Conservation (phyloP, 352 stramenopile species). For the Globisporangium cystogenes region DNA sequence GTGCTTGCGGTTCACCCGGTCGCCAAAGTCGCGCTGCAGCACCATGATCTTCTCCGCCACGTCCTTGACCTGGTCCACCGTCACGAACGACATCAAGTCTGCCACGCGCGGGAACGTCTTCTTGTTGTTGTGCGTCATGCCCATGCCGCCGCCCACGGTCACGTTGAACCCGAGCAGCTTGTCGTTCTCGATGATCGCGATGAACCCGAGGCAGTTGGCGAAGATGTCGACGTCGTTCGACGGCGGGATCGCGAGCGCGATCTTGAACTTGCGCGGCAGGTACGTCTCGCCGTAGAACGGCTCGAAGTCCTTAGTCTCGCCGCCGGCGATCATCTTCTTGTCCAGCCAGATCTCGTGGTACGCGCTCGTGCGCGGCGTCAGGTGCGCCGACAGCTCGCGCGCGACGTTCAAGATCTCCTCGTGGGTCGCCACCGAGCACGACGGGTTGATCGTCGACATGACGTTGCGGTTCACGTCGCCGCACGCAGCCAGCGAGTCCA, state of each 20-base stretch:
- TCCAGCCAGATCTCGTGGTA: constrained; percentile 98
- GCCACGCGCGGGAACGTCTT: constrained; percentile 96
- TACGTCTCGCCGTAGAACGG: constrained; percentile 97
- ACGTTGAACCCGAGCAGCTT: constrained; percentile 94
- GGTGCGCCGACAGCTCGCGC: constrained; percentile 91
- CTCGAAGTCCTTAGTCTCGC: constrained; percentile 94
- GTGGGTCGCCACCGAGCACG: constrained; percentile 86
- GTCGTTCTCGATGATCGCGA: constrained; percentile 89
- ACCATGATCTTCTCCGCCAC: constrained; percentile 93
- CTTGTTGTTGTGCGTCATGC: constrained; percentile 97
- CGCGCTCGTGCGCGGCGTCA: constrained; percentile 91
- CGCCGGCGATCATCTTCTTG: constrained; percentile 94
- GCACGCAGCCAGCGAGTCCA: constrained; percentile 95
- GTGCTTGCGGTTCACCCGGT: constrained; percentile 96
- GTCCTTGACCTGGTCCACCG: constrained; percentile 86
- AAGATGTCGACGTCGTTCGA: constrained; percentile 98
- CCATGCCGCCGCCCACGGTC: constrained; percentile 95
- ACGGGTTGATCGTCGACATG: constrained; percentile 89
- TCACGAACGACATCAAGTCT: constrained; percentile 95
- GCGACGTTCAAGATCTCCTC: constrained; percentile 76
- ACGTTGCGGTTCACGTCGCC: constrained; percentile 97
- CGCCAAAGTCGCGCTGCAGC: constrained; percentile 95
- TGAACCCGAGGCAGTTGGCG: constrained; percentile 95
- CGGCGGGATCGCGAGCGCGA: constrained; percentile 96
- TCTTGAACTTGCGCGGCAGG: constrained; percentile 99